Percentiles rank a stretch among this genome's conserved stretches.
These are phyloP conservation scores for Isatis tinctoria DNA, from an alignment of 345 rosid genomes.

Conservation along the genomic window DNA sequence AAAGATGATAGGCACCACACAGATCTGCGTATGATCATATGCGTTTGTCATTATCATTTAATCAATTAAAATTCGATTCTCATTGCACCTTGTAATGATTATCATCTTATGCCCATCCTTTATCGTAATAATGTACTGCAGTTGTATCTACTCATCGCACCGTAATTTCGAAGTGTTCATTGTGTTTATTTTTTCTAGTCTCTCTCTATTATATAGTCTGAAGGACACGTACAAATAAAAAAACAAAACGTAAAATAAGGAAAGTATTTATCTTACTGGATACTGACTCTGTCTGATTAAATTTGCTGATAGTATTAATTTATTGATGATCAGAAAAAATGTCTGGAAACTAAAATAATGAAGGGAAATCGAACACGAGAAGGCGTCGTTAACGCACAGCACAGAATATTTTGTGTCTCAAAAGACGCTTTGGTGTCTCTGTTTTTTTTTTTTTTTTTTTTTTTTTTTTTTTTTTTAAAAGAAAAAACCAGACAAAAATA, in stretches of 20 bases:
- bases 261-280: neutral
- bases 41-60: slow-evolving; percentile 10
- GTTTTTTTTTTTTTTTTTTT: no score
- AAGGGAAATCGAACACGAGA: slow-evolving; percentile 25
- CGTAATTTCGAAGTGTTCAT: slow-evolving; percentile 21
- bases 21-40: neutral
- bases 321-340: neutral
- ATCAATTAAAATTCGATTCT: slow-evolving; percentile 18
- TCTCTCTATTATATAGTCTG: neutral
- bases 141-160: slow-evolving; percentile 23
- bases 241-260: neutral
- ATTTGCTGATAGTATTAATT: neutral
- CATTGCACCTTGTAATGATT: slow-evolving; percentile 14
- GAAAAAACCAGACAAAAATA: neutral
- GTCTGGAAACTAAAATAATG: neutral
- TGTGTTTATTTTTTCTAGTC: neutral
- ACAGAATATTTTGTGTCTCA: slow-evolving; percentile 24
- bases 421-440: slow-evolving; percentile 23
- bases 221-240: neutral
- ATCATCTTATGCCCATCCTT: slow-evolving; percentile 21
- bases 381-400: slow-evolving; percentile 24
- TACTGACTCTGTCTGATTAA: neutral
- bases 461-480: no score
- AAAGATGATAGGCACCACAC: slow-evolving; percentile 14
- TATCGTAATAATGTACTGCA: neutral